Evolutionary conservation across 352 stramenopile species (phyloP).

Genomic region (Globisporangium orthogonon): DNA sequence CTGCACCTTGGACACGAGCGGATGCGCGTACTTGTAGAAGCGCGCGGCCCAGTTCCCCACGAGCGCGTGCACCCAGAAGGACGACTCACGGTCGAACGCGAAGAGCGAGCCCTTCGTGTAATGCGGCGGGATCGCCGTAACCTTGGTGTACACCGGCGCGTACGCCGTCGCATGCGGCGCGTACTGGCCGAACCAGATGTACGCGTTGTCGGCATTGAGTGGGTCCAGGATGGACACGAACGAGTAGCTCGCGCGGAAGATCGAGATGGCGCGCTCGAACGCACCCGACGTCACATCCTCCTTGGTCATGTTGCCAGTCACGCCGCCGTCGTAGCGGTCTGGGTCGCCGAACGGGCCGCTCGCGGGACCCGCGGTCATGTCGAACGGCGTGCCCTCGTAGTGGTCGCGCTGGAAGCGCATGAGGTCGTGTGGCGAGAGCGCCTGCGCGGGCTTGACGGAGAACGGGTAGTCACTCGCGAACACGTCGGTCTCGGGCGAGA

Average conservation of each 20-base stretch:
- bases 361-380: constrained; percentile 74
- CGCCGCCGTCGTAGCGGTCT: constrained; percentile 76
- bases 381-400: constrained; percentile 90
- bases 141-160: constrained; percentile 83
- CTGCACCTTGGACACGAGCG: constrained; percentile 53
- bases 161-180: constrained; percentile 85
- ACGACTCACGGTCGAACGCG: constrained; percentile 47
- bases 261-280: constrained; percentile 91
- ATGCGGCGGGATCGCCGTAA: constrained; percentile 36
- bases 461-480: constrained; percentile 86
- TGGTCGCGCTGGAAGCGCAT: constrained; percentile 91
- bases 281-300: constrained; percentile 48
- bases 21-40: constrained; percentile 67
- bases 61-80: constrained; percentile 76
- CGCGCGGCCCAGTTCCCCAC: constrained; percentile 81
- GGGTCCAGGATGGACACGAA: constrained; percentile 70
- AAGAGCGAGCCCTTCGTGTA: constrained; percentile 58
- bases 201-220: constrained; percentile 48
- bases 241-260: constrained; percentile 91
- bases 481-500: constrained; percentile 72
- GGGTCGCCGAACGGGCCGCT: constrained; percentile 88
- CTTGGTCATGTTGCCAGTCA: constrained; percentile 38
- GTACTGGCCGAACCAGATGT: constrained; percentile 89
- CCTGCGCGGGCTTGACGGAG: constrained; percentile 48
- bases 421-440: constrained; percentile 77